Evolutionary conservation across 768 basidiomycete species (phyloP).

Genomic region (Boletellus ananas): DNA sequence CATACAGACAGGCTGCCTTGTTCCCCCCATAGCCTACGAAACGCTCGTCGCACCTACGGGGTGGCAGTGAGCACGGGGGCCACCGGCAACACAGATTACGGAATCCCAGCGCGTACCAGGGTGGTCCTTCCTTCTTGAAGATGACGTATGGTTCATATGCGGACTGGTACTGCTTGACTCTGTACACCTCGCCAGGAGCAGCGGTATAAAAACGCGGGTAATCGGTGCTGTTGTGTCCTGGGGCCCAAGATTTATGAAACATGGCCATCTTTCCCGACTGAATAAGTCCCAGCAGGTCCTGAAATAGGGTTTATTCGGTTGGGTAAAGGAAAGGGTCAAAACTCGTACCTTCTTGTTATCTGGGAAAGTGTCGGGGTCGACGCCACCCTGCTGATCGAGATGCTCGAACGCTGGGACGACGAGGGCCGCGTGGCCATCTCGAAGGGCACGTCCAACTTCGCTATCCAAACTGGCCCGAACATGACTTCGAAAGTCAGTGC

Average conservation of each 20-base stretch:
- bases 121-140: slow-evolving; percentile 69
- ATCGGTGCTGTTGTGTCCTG: slow-evolving; percentile 80
- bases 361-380: slow-evolving; percentile 58
- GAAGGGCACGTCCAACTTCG: slow-evolving; percentile 41
- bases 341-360: slow-evolving; percentile 55
- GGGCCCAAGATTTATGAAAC: slow-evolving; percentile 76
- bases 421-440: slow-evolving; percentile 61
- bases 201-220: slow-evolving; percentile 65
- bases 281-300: slow-evolving; percentile 61
- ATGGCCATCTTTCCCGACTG: slow-evolving; percentile 55
- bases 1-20: slow-evolving; percentile 89
- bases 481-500: slow-evolving; percentile 70
- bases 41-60: slow-evolving; percentile 81
- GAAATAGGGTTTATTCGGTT: neutral
- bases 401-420: slow-evolving; percentile 89
- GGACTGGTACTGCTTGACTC: slow-evolving; percentile 71
- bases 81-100: neutral
- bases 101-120: slow-evolving; percentile 49
- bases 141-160: slow-evolving; percentile 89
- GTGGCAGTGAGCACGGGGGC: neutral
- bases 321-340: neutral
- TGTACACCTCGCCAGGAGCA: slow-evolving; percentile 64
- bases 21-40: slow-evolving; percentile 91
- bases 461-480: slow-evolving; percentile 41
- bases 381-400: slow-evolving; percentile 58